Percentiles rank a stretch among this genome's conserved stretches.
Conservation (phyloP, 1,284 basidiomycete genomes). For the Earliella scabrosa region DNA sequence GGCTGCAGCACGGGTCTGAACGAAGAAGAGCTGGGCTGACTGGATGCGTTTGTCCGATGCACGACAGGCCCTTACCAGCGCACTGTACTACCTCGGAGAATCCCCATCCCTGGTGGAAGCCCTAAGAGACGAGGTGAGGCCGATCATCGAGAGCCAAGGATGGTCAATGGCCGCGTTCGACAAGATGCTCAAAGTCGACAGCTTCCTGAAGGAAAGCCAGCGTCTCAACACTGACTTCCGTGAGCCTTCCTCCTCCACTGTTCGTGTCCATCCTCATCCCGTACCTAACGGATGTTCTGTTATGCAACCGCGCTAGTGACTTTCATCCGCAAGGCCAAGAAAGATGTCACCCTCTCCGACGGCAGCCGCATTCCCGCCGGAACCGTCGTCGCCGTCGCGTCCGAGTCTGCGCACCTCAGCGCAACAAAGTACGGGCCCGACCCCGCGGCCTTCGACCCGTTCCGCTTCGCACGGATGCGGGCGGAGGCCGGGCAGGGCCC, state of each 20-base stretch:
- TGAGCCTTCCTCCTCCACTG: not conserved
- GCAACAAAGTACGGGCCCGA: constrained; percentile 43
- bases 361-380: constrained; percentile 47
- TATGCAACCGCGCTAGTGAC: too few species aligned
- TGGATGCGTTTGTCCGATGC: too few species aligned
- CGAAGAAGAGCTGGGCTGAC: too few species aligned
- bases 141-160: constrained; percentile 37
- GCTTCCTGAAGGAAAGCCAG: constrained; percentile 49
- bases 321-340: constrained; percentile 29
- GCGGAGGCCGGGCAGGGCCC: constrained; percentile 20
- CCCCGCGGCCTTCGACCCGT: constrained; percentile 44
- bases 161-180: constrained; percentile 45
- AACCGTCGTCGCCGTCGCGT: constrained; percentile 43
- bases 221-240: constrained; percentile 29
- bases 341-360: constrained; percentile 43
- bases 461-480: constrained; percentile 48
- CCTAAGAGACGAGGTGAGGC: constrained; percentile 46
- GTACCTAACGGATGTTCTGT: not conserved
- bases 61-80: not conserved
- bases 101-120: constrained; percentile 1
- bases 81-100: not conserved
- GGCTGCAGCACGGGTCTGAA: too few species aligned
- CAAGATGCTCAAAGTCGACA: constrained; percentile 51
- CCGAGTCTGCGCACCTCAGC: constrained; percentile 44
- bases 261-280: not conserved